phyloP scores from a whole-genome alignment of 139 green algal genomes.

The Closterium sp. region DNA sequence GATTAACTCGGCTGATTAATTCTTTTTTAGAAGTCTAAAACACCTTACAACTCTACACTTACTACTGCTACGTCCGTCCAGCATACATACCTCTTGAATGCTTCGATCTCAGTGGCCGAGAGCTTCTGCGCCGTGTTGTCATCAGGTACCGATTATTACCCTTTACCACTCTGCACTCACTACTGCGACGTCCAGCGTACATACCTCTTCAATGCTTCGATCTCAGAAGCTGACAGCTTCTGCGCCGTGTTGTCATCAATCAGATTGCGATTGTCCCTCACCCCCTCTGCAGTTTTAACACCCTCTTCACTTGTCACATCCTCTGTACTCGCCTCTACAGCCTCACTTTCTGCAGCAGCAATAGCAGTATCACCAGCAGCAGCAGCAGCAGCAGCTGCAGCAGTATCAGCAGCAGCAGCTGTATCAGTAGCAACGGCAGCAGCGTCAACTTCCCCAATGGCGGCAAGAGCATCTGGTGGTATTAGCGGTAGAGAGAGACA shows the following conservation, averaged over 20 bases:
- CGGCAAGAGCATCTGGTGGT: neutral
- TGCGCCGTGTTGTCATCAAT: conserved; percentile 54
- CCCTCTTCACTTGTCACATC: neutral
- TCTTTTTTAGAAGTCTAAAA: too few relatives aligned
- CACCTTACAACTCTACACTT: too few relatives aligned
- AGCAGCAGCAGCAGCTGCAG: neutral
- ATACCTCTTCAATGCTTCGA: neutral
- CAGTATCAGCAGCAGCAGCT: neutral
- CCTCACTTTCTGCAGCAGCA: neutral
- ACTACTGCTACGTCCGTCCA: too few relatives aligned
- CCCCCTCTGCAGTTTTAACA: too few relatives aligned
- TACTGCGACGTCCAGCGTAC: too few relatives aligned
- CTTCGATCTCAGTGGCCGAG: too few relatives aligned
- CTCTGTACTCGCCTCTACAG: neutral
- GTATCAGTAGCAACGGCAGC: neutral
- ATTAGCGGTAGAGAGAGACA: neutral
- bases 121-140: too few relatives aligned
- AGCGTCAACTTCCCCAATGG: neutral
- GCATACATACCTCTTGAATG: too few relatives aligned
- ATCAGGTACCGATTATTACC: too few relatives aligned
- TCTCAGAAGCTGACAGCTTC: conserved; percentile 16
- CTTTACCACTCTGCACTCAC: too few relatives aligned
- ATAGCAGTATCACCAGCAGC: neutral
- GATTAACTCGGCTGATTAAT: too few relatives aligned
- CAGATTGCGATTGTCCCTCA: conserved; percentile 48